Conservation (phyloP, 2,329 filamentous ascomycete species). For the Sphaceloma murrayae region DNA sequence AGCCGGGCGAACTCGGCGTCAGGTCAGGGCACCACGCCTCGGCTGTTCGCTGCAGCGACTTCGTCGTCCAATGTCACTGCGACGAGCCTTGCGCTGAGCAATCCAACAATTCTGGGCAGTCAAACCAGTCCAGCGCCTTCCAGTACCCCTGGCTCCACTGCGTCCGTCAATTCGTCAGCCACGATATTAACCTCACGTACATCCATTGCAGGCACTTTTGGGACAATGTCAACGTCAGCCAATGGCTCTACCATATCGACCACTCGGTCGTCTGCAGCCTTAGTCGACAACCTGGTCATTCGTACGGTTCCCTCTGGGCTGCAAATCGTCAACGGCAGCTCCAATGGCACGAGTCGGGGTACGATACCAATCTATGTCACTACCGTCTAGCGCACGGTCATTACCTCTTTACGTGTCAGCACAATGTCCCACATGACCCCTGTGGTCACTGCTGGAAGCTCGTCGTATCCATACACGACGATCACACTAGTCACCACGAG, state of each 20-base stretch:
- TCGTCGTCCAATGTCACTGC: no score
- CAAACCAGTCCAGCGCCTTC: no score
- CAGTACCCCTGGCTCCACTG: no score
- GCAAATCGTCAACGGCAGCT: not conserved
- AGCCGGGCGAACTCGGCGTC: no score
- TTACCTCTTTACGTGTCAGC: slow-evolving; percentile 11
- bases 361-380: slow-evolving; percentile 14
- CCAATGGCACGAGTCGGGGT: not conserved
- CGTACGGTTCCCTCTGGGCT: slow-evolving; percentile 5
- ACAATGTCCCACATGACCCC: slow-evolving; percentile 2
- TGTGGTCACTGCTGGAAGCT: not conserved
- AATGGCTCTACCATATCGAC: not conserved
- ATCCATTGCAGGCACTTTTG: not conserved
- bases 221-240: not conserved
- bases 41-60: no score
- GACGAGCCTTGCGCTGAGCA: no score
- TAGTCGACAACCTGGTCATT: slow-evolving; percentile 2
- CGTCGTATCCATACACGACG: slow-evolving; percentile 3
- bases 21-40: no score
- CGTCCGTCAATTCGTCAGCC: no score
- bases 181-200: no score
- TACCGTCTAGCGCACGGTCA: slow-evolving; percentile 12
- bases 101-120: no score
- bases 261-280: not conserved
- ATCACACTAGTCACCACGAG: slow-evolving; percentile 1